These are phyloP conservation scores for Nakaseomyces kungkrabaensis DNA, from an alignment of 1,139 yeast genomes.

Conservation along the genomic window DNA sequence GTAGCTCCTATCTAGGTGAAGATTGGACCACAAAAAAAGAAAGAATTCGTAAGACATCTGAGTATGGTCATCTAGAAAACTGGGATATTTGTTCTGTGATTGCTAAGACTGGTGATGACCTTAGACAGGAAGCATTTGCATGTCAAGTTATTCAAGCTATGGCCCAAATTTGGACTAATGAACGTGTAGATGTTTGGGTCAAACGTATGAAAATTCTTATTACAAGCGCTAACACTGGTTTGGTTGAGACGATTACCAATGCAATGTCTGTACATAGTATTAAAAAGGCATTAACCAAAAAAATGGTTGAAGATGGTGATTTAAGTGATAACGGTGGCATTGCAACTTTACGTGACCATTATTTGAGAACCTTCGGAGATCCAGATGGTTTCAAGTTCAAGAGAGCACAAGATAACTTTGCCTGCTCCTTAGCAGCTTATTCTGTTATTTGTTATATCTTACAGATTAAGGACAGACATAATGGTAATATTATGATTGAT, in stretches of 20 bases:
- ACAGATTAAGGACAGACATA: slow-evolving; percentile 91
- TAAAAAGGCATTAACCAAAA: slow-evolving; percentile 77
- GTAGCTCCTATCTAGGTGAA: slow-evolving; percentile 63
- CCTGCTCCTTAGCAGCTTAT: slow-evolving; percentile 77
- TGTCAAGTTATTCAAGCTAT: slow-evolving; percentile 85
- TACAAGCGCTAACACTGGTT: slow-evolving; percentile 82
- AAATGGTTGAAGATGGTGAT: slow-evolving; percentile 50
- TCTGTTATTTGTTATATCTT: slow-evolving; percentile 79
- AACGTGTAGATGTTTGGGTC: slow-evolving; percentile 71
- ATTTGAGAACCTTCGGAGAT: slow-evolving; percentile 61
- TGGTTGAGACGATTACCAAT: slow-evolving; percentile 91
- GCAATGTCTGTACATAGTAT: slow-evolving; percentile 90
- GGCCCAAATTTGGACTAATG: slow-evolving; percentile 70
- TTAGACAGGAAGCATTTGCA: slow-evolving; percentile 96
- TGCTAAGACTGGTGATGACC: slow-evolving; percentile 90
- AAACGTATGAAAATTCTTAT: slow-evolving; percentile 84
- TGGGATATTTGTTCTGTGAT: slow-evolving; percentile 96
- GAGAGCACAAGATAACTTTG: slow-evolving; percentile 74
- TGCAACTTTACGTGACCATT: slow-evolving; percentile 69
- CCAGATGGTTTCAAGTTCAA: slow-evolving; percentile 42
- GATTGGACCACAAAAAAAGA: slow-evolving; percentile 82
- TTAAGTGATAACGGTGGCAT: slow-evolving; percentile 51
- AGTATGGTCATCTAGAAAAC: slow-evolving; percentile 74
- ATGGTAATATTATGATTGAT: slow-evolving; percentile 91
- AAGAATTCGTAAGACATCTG: slow-evolving; percentile 66